Percentiles rank a stretch among this genome's conserved stretches.
Conservation (phyloP, 768 basidiomycete genomes). For the Tubosaeta brunneosetosa region DNA sequence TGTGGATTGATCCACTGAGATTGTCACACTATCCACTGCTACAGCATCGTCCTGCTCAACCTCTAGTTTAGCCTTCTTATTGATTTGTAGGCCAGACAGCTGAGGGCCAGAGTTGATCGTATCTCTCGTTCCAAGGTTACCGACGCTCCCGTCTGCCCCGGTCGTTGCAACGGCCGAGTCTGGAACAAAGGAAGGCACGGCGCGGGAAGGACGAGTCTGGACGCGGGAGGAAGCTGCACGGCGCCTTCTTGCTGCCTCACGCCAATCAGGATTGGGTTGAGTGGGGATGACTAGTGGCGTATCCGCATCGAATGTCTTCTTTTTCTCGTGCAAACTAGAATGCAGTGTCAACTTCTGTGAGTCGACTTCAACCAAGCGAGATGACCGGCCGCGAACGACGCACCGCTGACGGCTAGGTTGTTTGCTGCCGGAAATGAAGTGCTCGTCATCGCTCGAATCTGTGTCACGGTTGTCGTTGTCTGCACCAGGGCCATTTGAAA, state of each 20-base stretch:
- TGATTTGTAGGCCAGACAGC: constrained; percentile 59
- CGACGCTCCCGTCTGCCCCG: constrained; percentile 69
- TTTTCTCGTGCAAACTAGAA: constrained; percentile 42
- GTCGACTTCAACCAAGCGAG: constrained; percentile 51
- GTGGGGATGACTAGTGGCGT: constrained; percentile 83
- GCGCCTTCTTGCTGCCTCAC: constrained; percentile 67
- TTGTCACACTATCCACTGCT: not conserved
- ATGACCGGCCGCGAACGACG: constrained; percentile 36
- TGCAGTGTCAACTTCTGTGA: constrained; percentile 52
- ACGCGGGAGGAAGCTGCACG: constrained; percentile 21
- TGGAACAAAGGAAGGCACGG: constrained; percentile 53
- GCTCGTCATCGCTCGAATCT: constrained; percentile 60
- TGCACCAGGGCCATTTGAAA: constrained; percentile 18
- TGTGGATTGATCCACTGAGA: constrained; percentile 13
- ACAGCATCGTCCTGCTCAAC: constrained; percentile 26
- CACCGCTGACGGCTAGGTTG: constrained; percentile 81
- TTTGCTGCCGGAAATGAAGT: constrained; percentile 69
- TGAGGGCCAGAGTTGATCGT: constrained; percentile 75
- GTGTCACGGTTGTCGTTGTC: constrained; percentile 23
- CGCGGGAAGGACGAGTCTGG: constrained; percentile 8
- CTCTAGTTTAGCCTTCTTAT: constrained; percentile 30
- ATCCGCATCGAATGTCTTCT: constrained; percentile 38
- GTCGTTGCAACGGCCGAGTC: constrained; percentile 50
- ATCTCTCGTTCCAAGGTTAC: constrained; percentile 71
- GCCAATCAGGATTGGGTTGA: constrained; percentile 87